Conservation (phyloP, 108 stramenopile genomes). For the Pseudonitzschia multiseries region DNA sequence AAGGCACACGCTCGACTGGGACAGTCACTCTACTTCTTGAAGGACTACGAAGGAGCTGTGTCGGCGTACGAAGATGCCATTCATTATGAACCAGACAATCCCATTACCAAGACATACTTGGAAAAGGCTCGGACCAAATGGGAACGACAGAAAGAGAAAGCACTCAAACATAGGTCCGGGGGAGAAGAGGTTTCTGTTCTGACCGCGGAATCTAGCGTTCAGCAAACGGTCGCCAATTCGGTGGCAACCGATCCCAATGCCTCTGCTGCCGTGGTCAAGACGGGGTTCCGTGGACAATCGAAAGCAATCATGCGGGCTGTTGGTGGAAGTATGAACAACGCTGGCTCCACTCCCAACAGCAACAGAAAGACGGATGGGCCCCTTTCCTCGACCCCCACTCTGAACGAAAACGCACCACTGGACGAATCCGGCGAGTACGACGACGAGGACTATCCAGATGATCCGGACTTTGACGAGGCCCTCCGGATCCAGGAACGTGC, state of each 20-base stretch:
- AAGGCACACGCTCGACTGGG: slow-evolving; percentile 93
- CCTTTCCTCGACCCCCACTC: neutral
- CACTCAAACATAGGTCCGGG: slow-evolving; percentile 21
- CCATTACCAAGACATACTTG: slow-evolving; percentile 74
- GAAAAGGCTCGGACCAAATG: slow-evolving; percentile 82
- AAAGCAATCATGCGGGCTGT: slow-evolving; percentile 36
- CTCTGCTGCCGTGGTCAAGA: slow-evolving; percentile 36
- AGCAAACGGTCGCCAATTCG: slow-evolving; percentile 53
- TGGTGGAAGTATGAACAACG: slow-evolving; percentile 12
- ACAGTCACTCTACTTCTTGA: slow-evolving; percentile 82
- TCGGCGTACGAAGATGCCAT: slow-evolving; percentile 89
- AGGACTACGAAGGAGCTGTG: slow-evolving; percentile 79
- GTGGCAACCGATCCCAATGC: slow-evolving; percentile 64
- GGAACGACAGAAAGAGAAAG: slow-evolving; percentile 60
- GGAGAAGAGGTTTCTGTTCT: slow-evolving; percentile 55
- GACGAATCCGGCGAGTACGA: slow-evolving; percentile 9
- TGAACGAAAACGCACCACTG: slow-evolving; percentile 9
- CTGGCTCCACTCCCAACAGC: neutral
- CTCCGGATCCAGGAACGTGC: slow-evolving; percentile 80
- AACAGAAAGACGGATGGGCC: neutral
- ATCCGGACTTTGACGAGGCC: slow-evolving; percentile 91
- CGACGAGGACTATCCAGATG: slow-evolving; percentile 35
- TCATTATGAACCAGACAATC: slow-evolving; percentile 70
- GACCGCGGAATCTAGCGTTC: slow-evolving; percentile 53
- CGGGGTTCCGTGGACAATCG: slow-evolving; percentile 36